These are phyloP conservation scores for Trichomonascaceae sp. DNA, from an alignment of 1,139 yeast genomes.

Conservation along the genomic window DNA sequence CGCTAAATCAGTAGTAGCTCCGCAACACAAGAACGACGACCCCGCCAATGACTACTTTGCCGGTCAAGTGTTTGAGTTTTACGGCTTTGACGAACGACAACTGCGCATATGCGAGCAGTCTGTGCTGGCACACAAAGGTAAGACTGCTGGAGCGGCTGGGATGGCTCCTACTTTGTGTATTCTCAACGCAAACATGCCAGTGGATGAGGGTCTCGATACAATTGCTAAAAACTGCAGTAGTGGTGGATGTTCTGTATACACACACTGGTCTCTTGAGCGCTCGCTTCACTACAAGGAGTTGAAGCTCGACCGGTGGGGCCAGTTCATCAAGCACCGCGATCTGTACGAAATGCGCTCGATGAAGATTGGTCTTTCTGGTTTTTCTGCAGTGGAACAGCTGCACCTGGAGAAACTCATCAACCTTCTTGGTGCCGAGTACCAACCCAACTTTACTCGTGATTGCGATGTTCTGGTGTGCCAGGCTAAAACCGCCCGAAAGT, in stretches of 20 bases:
- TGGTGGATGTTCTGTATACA: slow-evolving; percentile 20
- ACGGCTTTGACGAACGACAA: slow-evolving; percentile 16
- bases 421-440: slow-evolving; percentile 33
- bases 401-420: slow-evolving; percentile 56
- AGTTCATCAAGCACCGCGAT: slow-evolving; percentile 37
- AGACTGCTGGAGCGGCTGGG: slow-evolving; percentile 4
- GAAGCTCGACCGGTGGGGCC: slow-evolving; percentile 59
- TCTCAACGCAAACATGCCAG: slow-evolving; percentile 16
- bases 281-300: slow-evolving; percentile 48
- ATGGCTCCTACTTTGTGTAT: slow-evolving; percentile 12
- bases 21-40: too few relatives aligned
- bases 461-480: slow-evolving; percentile 56
- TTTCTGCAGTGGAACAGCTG: slow-evolving; percentile 65
- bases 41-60: too few relatives aligned
- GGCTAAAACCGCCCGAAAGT: slow-evolving; percentile 28
- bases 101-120: slow-evolving; percentile 20
- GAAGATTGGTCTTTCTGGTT: slow-evolving; percentile 62
- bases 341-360: slow-evolving; percentile 27
- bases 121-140: slow-evolving; percentile 27
- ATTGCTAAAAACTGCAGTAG: slow-evolving; percentile 3
- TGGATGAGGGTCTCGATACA: slow-evolving; percentile 3
- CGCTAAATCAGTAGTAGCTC: too few relatives aligned
- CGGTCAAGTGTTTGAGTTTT: slow-evolving; percentile 11
- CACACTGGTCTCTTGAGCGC: slow-evolving; percentile 85
- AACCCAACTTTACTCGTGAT: slow-evolving; percentile 37